These are phyloP conservation scores for Candida jianshihensis DNA, from an alignment of 805 yeast species.

Conservation along the genomic window DNA sequence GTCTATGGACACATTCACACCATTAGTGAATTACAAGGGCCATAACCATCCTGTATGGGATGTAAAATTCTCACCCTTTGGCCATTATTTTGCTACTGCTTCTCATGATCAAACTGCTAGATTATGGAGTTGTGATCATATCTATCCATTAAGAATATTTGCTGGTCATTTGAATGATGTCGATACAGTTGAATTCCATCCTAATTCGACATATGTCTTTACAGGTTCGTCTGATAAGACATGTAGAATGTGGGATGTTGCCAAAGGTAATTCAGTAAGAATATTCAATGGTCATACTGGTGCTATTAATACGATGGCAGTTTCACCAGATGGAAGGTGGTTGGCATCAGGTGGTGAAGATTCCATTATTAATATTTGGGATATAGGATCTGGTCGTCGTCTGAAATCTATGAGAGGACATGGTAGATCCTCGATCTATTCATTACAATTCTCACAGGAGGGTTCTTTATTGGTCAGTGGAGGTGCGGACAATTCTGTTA, in stretches of 20 bases:
- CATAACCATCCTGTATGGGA: slow-evolving; percentile 98
- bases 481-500: slow-evolving; percentile 85
- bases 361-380: slow-evolving; percentile 85
- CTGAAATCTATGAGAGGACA: slow-evolving; percentile 93
- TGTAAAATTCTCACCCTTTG: slow-evolving; percentile 87
- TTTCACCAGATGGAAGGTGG: slow-evolving; percentile 96
- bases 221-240: slow-evolving; percentile 96
- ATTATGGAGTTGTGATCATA: slow-evolving; percentile 97
- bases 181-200: slow-evolving; percentile 91
- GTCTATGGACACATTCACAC: slow-evolving; percentile 87
- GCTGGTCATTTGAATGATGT: slow-evolving; percentile 98
- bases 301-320: slow-evolving; percentile 79
- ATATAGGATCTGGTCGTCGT: slow-evolving; percentile 83
- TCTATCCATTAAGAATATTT: slow-evolving; percentile 89
- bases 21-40: slow-evolving; percentile 90
- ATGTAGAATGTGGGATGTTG: slow-evolving; percentile 96
- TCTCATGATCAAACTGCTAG: slow-evolving; percentile 97
- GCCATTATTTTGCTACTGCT: slow-evolving; percentile 97
- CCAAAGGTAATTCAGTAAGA: slow-evolving; percentile 82
- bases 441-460: slow-evolving; percentile 77
- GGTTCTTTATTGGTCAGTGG: slow-evolving; percentile 87
- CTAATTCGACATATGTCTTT: slow-evolving; percentile 88
- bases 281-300: slow-evolving; percentile 89
- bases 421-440: slow-evolving; percentile 79
- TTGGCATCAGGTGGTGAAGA: slow-evolving; percentile 94